phyloP scores from a whole-genome alignment of 75 land plant species.

The Pinus tabuliformis region DNA sequence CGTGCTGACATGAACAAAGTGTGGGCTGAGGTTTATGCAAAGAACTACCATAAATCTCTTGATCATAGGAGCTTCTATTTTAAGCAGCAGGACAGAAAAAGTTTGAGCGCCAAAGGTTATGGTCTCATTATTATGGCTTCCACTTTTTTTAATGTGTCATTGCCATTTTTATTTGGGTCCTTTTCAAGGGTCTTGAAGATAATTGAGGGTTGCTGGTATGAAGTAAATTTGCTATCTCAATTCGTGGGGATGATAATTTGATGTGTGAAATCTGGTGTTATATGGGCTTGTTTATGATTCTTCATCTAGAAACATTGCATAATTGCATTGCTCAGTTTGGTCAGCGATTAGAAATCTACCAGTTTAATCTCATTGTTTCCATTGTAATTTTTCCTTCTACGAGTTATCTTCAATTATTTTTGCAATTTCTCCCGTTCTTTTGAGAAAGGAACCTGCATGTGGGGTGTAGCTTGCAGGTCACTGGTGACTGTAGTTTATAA shows the following conservation, averaged over 20 bases:
- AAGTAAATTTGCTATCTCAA: too few relatives aligned
- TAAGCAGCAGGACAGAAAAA: constrained; percentile 88
- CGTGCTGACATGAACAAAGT: constrained; percentile 78
- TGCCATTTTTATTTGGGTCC: neutral
- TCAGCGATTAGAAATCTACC: neutral
- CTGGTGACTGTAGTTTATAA: neutral
- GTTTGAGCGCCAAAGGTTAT: constrained; percentile 73
- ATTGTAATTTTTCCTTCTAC: neutral
- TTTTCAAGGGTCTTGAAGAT: neutral
- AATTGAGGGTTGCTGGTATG: too few relatives aligned
- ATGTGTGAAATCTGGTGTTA: too few relatives aligned
- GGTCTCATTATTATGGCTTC: neutral
- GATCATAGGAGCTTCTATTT: constrained; percentile 95
- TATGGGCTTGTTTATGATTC: too few relatives aligned
- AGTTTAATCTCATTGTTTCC: neutral
- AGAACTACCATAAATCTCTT: constrained; percentile 89
- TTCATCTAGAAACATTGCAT: too few relatives aligned
- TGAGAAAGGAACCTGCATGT: neutral
- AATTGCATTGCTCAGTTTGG: too few relatives aligned
- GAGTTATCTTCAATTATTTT: neutral
- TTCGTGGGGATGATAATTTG: too few relatives aligned
- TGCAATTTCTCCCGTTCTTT: neutral
- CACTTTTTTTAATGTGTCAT: neutral
- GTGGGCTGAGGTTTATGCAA: constrained; percentile 90
- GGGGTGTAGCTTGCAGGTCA: neutral